Base-by-base conservation (phyloP, 768 basidiomycete species). In the Collybiopsis luxurians region DNA sequence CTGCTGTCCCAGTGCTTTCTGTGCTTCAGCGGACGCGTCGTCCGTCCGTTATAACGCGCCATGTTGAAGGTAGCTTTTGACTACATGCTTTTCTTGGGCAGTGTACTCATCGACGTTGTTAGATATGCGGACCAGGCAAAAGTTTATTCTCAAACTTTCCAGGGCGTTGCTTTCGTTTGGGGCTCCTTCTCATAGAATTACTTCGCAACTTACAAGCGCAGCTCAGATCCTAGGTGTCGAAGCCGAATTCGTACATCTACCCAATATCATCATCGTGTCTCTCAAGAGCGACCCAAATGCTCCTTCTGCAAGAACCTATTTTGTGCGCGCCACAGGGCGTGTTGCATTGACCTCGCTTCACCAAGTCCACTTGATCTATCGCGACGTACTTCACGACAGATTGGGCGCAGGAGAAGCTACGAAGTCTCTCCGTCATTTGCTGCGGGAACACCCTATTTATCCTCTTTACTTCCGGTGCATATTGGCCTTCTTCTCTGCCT, bases 181-280 rank as follows among this genome's bases (percentile, higher is more conserved):
- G 19, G 90, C 94, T n/a, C 94, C 94, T 1, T 93, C 92, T 21
- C 95, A 97, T 69, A 82, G 95, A 19, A 88, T 95, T 60, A 93
- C 96, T 72, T 86, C 91, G 1, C 94, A 95, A 68, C 81, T 98
- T 39, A 78, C 79, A 57, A 83, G 90, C 3, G 92, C 92, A 2
- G 87, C 93, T 5, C 74, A 80, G 11, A 87, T 92, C 56, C 81
- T 97, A 15, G 84, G 89, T 30, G 80, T 92, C 59, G 81, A 87
- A 62, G 89, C 90, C 54, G 80, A 88, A 65, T 92, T 96, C 65
- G 87, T 96, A 19, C 91, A 93, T 68, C 78, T 92, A 36, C 87
- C 90, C 3, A 84, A 84, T 55, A 79, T 91, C 60, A 75, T 90
- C 66, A 89, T 97, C 55, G 85, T 90, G 30, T 89, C 91, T 11